phyloP scores from a whole-genome alignment of 2,329 filamentous ascomycete genomes.

The Sclerotinia subarctica region DNA sequence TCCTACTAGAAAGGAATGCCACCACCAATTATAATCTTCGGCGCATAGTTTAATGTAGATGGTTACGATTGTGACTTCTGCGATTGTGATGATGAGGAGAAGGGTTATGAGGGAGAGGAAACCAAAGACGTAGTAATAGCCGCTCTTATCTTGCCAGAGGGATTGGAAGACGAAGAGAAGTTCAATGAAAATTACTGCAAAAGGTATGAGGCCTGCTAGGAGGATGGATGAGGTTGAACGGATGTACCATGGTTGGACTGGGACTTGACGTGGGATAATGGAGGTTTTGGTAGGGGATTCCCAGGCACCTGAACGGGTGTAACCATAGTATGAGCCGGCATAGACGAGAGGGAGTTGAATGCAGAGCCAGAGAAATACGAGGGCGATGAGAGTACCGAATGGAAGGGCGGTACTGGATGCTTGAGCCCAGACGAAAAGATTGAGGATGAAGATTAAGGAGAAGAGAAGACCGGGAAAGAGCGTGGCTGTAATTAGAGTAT shows the following conservation, averaged over 20 bases:
- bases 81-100: slow-evolving; percentile 71
- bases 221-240: slow-evolving; percentile 61
- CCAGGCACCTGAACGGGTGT: slow-evolving; percentile 63
- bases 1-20: slow-evolving; percentile 80
- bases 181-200: slow-evolving; percentile 85
- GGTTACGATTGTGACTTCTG: slow-evolving; percentile 79
- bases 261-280: slow-evolving; percentile 68
- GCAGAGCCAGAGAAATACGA: slow-evolving; percentile 76
- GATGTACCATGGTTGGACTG: slow-evolving; percentile 71
- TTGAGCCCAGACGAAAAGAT: slow-evolving; percentile 87
- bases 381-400: slow-evolving; percentile 71
- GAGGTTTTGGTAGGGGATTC: slow-evolving; percentile 79
- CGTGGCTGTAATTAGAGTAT: slow-evolving; percentile 71
- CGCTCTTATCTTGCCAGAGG: slow-evolving; percentile 85
- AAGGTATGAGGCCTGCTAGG: slow-evolving; percentile 74
- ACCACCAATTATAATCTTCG: slow-evolving; percentile 92
- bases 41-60: slow-evolving; percentile 79
- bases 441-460: slow-evolving; percentile 71
- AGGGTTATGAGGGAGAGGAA: slow-evolving; percentile 72
- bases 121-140: slow-evolving; percentile 89
- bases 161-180: slow-evolving; percentile 84
- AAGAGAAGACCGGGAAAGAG: slow-evolving; percentile 80
- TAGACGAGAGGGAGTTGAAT: slow-evolving; percentile 85
- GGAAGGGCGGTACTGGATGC: slow-evolving; percentile 84
- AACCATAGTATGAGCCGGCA: slow-evolving; percentile 74